These are phyloP conservation scores for Vaccinium macrocarpon DNA, from an alignment of 148 eudicot genomes.

Conservation along the genomic window DNA sequence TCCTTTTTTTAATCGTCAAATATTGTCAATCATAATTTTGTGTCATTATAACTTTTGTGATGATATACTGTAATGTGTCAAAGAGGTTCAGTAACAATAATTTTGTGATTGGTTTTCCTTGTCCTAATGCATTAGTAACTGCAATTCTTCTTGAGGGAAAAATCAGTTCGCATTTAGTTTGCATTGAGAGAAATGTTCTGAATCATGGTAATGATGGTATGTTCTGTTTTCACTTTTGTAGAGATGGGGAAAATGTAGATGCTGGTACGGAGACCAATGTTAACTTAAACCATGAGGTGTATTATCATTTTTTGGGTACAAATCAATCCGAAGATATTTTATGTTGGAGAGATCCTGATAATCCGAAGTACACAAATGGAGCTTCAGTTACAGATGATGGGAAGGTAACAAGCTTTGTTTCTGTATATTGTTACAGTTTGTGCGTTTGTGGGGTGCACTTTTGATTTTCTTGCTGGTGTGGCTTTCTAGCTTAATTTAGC, in stretches of 20 bases:
- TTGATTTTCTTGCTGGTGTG: not conserved
- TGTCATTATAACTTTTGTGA: not conserved
- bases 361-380: slow-evolving; percentile 51
- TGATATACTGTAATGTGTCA: not conserved
- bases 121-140: not conserved
- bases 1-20: not conserved
- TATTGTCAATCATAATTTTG: not conserved
- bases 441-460: not conserved
- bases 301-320: slow-evolving; percentile 81
- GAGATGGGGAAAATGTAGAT: slow-evolving; percentile 60
- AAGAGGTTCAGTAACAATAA: not conserved
- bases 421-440: not conserved
- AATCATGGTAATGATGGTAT: slow-evolving; percentile 1
- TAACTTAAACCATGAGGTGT: slow-evolving; percentile 67
- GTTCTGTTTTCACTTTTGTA: slow-evolving; percentile 30
- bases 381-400: slow-evolving; percentile 82
- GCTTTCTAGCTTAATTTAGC: not conserved
- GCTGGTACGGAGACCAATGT: slow-evolving; percentile 76
- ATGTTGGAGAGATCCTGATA: slow-evolving; percentile 74
- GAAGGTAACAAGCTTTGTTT: slow-evolving; percentile 43
- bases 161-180: not conserved
- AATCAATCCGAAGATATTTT: slow-evolving; percentile 85
- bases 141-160: not conserved
- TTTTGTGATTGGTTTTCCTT: not conserved
- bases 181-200: not conserved